A percentile compares a stretch with the other conserved stretches of the same genome.
Conservation (phyloP, 2,329 filamentous ascomycete genomes). For the Clonostachys solani region DNA sequence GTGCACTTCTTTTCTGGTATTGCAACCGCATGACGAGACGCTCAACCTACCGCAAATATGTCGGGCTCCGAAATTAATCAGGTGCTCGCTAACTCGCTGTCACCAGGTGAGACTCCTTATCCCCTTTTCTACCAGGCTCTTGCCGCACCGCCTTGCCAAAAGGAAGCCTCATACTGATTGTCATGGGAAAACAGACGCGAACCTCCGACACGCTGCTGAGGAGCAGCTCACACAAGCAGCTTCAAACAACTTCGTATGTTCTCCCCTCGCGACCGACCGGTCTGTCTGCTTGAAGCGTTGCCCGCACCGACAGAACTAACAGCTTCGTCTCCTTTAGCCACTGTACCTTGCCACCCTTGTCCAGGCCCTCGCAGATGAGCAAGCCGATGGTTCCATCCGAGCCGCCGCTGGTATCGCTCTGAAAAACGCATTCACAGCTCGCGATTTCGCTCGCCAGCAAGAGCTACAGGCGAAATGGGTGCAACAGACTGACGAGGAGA, state of each 20-base stretch:
- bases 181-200: slow-evolving; percentile 62
- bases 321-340: slow-evolving; percentile 52
- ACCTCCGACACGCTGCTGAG: slow-evolving; percentile 85
- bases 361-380: slow-evolving; percentile 89
- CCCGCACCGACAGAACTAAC: background rate
- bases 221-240: slow-evolving; percentile 90
- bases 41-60: slow-evolving; percentile 44
- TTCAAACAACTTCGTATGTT: slow-evolving; percentile 86
- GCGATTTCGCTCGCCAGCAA: slow-evolving; percentile 82
- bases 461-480: slow-evolving; percentile 95
- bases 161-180: slow-evolving; percentile 22
- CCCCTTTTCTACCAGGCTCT: background rate
- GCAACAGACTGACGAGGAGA: slow-evolving; percentile 71
- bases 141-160: background rate
- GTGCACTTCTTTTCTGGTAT: background rate
- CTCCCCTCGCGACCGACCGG: too few relatives aligned
- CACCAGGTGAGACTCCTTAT: slow-evolving; percentile 59
- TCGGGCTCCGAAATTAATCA: slow-evolving; percentile 90
- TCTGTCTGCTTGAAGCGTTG: too few relatives aligned
- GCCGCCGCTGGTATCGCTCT: slow-evolving; percentile 92
- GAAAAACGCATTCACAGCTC: slow-evolving; percentile 96
- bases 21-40: slow-evolving; percentile 30
- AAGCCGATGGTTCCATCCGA: slow-evolving; percentile 77
- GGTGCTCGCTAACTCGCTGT: slow-evolving; percentile 96
- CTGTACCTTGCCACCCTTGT: slow-evolving; percentile 91